Evolutionary conservation across 345 rosid species (phyloP), one percentile per base, ranked within the genome.

Genomic region (Rhodomyrtus tomentosa): DNA sequence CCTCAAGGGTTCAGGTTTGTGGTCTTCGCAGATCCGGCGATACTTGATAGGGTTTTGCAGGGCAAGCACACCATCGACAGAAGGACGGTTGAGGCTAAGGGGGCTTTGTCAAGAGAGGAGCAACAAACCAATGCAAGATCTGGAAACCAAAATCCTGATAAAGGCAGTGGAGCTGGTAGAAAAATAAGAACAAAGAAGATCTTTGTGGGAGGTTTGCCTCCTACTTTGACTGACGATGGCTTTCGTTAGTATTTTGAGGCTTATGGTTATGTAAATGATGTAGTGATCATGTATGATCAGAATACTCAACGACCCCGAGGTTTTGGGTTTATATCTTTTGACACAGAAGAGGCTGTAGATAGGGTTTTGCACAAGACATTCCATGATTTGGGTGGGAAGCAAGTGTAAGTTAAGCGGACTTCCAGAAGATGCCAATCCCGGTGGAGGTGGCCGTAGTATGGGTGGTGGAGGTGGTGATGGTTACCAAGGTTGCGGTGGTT

Each of bases 121-220:
- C 98, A 95, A 91, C 96, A 89, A 84, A 91, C 90, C 29, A 91
- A 92, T 82, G 88, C 88, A 18, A 94, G 98, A 89, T 55, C 92
- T 84, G 94, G 94, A 50, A 93, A 82, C 86, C 45, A 88, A 81
- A 92, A 89, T 88, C 85, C 92, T 85, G 88, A 87, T 86, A 93
- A 98, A 92, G 93, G 85, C 81, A 84, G 92, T 86, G 95, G 94
- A 45, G 82, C 88, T 40, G 91, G 92, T 54, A 95, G 96, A 88
- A 91, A 89, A 85, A 88, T 92, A 50, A 88, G 93, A 85, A 95
- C 98, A 27, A 97, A 95, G 90, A 97, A 95, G 93, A 95, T 97
- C 80, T 97, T 97, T 86, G 98, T 97, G n/a, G 99, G 99, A 87
- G 98, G 99, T 50, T 90, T 97, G 91, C 98, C 99, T 83, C 95